These are phyloP conservation scores for Camelina sativa DNA, from an alignment of 345 rosid genomes.

Conservation along the genomic window DNA sequence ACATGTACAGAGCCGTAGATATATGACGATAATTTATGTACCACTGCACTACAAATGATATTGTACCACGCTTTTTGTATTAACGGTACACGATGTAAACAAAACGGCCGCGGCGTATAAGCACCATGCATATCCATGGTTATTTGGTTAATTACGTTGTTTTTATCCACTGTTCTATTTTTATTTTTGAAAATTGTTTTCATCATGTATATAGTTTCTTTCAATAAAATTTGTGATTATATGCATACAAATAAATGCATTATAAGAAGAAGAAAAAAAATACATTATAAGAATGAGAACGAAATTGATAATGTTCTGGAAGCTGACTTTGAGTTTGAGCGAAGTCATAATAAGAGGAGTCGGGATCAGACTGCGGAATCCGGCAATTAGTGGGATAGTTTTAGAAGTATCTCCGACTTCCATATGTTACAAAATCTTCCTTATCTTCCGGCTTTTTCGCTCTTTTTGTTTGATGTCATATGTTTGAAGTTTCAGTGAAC, in stretches of 20 bases:
- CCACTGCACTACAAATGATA: background rate
- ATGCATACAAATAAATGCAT: too few relatives aligned
- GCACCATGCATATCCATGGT: background rate
- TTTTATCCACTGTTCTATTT: background rate
- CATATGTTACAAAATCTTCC: conserved; percentile 23
- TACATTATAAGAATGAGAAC: conserved; percentile 4
- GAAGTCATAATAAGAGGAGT: conserved; percentile 23
- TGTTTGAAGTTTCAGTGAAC: conserved; percentile 39
- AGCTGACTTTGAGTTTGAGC: conserved; percentile 34
- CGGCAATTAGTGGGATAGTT: conserved; percentile 33
- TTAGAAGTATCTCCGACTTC: conserved; percentile 41
- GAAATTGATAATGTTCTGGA: conserved; percentile 9
- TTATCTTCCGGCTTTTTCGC: conserved; percentile 27
- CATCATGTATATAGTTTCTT: background rate
- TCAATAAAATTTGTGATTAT: background rate
- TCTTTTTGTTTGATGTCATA: conserved; percentile 20
- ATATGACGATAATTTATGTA: background rate
- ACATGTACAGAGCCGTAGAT: background rate
- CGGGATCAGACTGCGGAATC: conserved; percentile 31
- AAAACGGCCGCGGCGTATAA: background rate
- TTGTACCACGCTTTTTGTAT: background rate
- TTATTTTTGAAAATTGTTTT: background rate
- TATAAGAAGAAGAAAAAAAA: background rate
- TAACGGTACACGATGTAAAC: background rate
- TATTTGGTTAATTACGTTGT: background rate